Percentiles rank a stretch among this genome's conserved stretches.
phyloP scores from a whole-genome alignment of 2,329 filamentous ascomycete species.

The Clarireedia homoeocarpa region DNA sequence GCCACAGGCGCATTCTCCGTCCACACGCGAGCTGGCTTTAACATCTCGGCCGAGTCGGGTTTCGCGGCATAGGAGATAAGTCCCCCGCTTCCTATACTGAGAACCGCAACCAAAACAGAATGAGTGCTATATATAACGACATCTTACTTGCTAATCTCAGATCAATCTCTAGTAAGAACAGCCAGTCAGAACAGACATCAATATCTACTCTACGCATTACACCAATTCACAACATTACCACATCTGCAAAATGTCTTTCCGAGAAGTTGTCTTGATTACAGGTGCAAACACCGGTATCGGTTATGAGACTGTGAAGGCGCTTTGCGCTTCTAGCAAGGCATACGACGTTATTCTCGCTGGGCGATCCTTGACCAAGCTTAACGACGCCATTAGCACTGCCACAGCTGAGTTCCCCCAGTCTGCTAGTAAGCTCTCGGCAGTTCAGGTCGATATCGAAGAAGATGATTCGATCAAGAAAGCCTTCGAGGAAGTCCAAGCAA shows the following conservation, averaged over 20 bases:
- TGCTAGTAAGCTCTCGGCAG: conserved; percentile 15
- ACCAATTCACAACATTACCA: no score
- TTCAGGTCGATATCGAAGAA: conserved; percentile 29
- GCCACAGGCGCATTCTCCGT: no score
- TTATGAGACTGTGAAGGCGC: conserved; percentile 28
- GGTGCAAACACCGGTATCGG: conserved; percentile 36
- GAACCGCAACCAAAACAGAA: no score
- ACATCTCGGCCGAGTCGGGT: no score
- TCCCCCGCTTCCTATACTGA: no score
- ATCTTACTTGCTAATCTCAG: no score
- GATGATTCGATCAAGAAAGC: conserved; percentile 30
- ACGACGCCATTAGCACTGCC: conserved; percentile 32
- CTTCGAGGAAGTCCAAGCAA: conserved; percentile 23
- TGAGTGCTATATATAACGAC: no score
- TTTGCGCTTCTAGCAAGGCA: conserved; percentile 3
- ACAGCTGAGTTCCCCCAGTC: conserved; percentile 30
- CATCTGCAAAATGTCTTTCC: background rate
- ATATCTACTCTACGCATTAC: no score
- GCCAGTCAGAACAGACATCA: no score
- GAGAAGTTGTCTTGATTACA: conserved; percentile 28
- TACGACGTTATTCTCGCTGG: conserved; percentile 35
- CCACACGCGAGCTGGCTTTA: no score
- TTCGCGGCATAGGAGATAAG: no score
- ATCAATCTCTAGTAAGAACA: no score
- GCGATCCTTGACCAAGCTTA: conserved; percentile 33